Conservation (phyloP, 2,329 filamentous ascomycete genomes). For the Trichoderma koningiopsis region DNA sequence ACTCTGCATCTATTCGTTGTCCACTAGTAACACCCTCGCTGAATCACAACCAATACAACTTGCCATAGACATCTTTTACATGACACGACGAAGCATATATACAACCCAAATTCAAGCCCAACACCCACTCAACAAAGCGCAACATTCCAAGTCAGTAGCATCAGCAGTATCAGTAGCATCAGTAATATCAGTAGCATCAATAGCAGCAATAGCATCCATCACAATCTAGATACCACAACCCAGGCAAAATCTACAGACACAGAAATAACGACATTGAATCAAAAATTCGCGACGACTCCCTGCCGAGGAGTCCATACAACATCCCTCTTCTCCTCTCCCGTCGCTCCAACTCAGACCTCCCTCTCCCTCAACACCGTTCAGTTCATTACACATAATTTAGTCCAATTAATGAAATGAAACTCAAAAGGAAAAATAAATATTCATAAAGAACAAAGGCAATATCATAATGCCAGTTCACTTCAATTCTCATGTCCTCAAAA, state of each 20-base stretch:
- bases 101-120: no score
- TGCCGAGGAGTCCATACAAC: not conserved
- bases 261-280: not conserved
- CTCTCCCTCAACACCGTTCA: not conserved
- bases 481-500: constrained; percentile 10
- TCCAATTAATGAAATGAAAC: not conserved
- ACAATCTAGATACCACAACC: not conserved
- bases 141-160: not conserved
- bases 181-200: no score
- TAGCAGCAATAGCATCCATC: not conserved
- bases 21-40: no score
- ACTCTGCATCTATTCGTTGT: not conserved
- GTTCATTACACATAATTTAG: not conserved
- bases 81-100: no score
- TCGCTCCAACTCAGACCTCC: not conserved
- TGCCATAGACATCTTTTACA: no score
- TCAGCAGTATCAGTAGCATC: no score
- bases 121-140: not conserved
- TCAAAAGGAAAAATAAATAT: not conserved
- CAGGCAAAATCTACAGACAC: not conserved
- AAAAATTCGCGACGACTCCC: not conserved
- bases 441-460: not conserved
- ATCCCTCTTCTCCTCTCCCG: not conserved
- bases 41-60: no score
- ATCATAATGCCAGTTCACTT: constrained; percentile 23